Evolutionary conservation across 1,139 yeast genomes (phyloP), one percentile per base, ranked within the genome.

Genomic region (Suhomyces chickasaworum): DNA sequence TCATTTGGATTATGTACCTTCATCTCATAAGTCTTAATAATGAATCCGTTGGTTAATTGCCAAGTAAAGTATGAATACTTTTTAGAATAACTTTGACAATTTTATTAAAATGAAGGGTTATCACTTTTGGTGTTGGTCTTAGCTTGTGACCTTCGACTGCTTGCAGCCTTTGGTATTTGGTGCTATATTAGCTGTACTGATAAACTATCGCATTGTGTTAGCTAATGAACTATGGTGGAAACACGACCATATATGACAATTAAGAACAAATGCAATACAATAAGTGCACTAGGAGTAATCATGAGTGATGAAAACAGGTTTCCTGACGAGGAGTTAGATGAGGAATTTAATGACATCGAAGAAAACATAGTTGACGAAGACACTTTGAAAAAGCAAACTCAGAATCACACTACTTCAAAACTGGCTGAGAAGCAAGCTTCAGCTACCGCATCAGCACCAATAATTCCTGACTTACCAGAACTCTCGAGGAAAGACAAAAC

Each of bases 401-500:
- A 21, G 29, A 20, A 39, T 35, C 37, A 40, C 43, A 22, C 10
- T 7, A 7, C 29, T 7, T 13, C 37, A 31, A 29, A 18, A 22
- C 39, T 15, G 25, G 9, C 29, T 20, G 40, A 16, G 13, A 17
- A 36, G 20, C 36, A 52, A 9, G 31, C 33, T 9, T 45, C 52
- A 6, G 44, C 44, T 7, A 30, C 46, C 4, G 45, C 53, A 3
- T 44, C 54, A 7, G 48, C 45, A 13, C 51, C 52, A 7, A 48
- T 51, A 10, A 51, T 54, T 7, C 81, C 78, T 18, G 87, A 81
- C 37, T 68, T 86, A 12, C 91, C 95, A 0, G 88, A 84, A 48
- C 73, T 86, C 47, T 80, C 90, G 1, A 76, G 93, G 53, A 88
- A 89, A 56, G 99, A 95, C 58, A 90, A 89, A 61, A 85, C 96